Percentiles rank a stretch among this genome's conserved stretches.
phyloP scores from a whole-genome alignment of 306 rosid genomes.

The Castanea mollissima region DNA sequence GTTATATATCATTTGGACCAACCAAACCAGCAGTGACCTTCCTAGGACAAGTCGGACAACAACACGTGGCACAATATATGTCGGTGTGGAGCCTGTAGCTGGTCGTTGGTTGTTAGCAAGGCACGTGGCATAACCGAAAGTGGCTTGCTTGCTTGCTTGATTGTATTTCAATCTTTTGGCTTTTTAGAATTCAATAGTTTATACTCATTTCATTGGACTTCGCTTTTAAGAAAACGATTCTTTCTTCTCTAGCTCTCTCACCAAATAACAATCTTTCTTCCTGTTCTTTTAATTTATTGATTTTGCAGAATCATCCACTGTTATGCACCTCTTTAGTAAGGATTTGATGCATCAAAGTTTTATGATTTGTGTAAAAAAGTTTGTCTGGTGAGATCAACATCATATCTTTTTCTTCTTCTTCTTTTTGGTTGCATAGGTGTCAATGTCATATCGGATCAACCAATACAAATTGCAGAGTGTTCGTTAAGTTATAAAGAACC shows the following conservation, averaged over 20 bases:
- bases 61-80: slow-evolving; percentile 7
- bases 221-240: too few relatives aligned
- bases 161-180: not conserved
- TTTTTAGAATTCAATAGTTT: not conserved
- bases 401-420: too few relatives aligned
- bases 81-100: not conserved
- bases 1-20: not conserved
- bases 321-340: not conserved
- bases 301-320: not conserved
- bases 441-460: not conserved
- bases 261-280: too few relatives aligned
- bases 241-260: too few relatives aligned
- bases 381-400: too few relatives aligned
- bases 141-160: not conserved
- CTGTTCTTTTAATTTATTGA: not conserved
- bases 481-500: not conserved
- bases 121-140: slow-evolving; percentile 18
- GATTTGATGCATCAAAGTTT: not conserved
- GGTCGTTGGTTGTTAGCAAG: not conserved
- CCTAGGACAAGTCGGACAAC: slow-evolving; percentile 12
- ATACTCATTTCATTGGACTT: not conserved
- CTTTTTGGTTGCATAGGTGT: not conserved
- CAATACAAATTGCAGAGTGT: not conserved
- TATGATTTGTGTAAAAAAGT: not conserved
- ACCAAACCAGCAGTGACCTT: slow-evolving; percentile 3